These are phyloP conservation scores for Fusarium phyllophilum DNA, from an alignment of 2,329 filamentous ascomycete genomes.

Conservation along the genomic window DNA sequence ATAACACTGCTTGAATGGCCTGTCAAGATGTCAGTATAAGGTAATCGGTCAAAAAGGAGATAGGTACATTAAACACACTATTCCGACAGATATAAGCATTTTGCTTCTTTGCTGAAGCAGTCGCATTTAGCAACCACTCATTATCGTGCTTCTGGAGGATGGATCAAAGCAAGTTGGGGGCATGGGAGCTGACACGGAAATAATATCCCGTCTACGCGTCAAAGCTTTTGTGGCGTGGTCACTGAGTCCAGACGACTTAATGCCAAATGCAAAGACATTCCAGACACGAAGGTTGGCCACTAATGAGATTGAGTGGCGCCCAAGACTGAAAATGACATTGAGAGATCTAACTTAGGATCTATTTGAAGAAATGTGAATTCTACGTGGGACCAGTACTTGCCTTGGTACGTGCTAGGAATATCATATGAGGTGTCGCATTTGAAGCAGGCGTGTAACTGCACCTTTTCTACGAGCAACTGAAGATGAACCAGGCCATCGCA, in stretches of 20 bases:
- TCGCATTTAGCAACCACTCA: background rate
- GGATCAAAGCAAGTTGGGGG: background rate
- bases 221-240: background rate
- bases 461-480: too few species aligned
- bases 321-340: too few species aligned
- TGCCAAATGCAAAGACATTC: background rate
- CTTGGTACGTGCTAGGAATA: too few species aligned
- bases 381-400: too few species aligned
- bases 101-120: background rate
- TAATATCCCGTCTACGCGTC: background rate
- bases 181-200: background rate
- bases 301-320: background rate
- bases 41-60: background rate
- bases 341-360: too few species aligned
- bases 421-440: too few species aligned
- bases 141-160: background rate
- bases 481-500: too few species aligned
- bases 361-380: too few species aligned
- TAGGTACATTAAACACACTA: background rate
- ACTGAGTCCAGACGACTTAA: background rate
- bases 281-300: background rate
- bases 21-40: background rate
- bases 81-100: background rate
- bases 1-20: background rate
- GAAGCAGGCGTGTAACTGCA: too few species aligned